phyloP scores from a whole-genome alignment of 129 eudicot species.

The Artemisia annua region DNA sequence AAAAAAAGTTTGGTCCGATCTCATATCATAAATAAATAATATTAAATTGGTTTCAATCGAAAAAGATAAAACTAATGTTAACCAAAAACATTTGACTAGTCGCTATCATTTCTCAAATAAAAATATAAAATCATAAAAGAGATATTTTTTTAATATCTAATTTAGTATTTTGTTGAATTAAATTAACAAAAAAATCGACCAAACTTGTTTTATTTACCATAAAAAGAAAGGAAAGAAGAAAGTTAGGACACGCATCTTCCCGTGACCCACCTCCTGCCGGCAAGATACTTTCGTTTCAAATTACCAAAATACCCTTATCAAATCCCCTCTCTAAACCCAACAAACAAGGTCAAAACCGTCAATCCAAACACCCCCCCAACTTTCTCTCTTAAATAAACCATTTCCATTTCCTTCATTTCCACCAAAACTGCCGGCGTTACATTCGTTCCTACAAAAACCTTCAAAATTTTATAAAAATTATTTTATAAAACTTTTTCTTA shows the following conservation, averaged over 20 bases:
- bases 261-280: conserved; percentile 48
- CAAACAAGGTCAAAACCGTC: conserved; percentile 32
- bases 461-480: not conserved
- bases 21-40: no score
- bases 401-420: not conserved
- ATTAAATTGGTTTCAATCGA: no score
- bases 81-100: no score
- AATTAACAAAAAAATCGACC: not conserved
- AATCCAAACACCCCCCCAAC: not conserved
- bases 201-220: conserved; percentile 4
- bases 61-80: no score
- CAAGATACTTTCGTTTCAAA: not conserved
- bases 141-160: no score
- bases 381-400: conserved; percentile 18
- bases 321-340: not conserved
- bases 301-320: conserved; percentile 17
- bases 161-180: not conserved
- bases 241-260: conserved; percentile 40
- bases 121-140: no score
- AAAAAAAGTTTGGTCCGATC: no score
- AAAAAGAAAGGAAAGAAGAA: conserved; percentile 17
- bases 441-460: conserved; percentile 29
- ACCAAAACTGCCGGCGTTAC: conserved; percentile 36
- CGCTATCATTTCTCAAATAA: no score
- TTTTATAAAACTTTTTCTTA: not conserved